Conservation (phyloP, 441 rosid species). For the Rhodomyrtus psidioides region DNA sequence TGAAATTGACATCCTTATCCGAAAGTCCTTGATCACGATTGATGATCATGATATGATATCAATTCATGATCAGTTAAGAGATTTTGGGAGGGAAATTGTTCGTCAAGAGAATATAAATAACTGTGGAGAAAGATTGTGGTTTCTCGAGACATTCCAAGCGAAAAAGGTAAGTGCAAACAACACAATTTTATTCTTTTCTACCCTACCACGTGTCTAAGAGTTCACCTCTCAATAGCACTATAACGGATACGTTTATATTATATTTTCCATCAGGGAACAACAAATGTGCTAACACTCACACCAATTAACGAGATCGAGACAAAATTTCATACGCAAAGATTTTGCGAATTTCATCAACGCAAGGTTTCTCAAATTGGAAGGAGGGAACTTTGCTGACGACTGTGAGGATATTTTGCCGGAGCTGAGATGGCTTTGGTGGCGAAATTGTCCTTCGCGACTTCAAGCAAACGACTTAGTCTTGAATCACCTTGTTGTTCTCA, state of each 20-base stretch:
- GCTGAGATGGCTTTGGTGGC: neutral
- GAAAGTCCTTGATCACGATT: neutral
- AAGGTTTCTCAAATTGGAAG: neutral
- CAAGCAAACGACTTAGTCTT: neutral
- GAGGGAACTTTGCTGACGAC: neutral
- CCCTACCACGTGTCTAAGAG: rapidly evolving
- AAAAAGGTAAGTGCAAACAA: neutral
- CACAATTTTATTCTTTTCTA: too few relatives aligned
- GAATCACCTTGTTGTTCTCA: neutral
- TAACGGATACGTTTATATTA: too few relatives aligned
- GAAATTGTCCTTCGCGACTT: neutral
- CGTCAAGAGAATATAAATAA: neutral
- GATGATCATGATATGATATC: neutral
- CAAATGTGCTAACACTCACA: neutral
- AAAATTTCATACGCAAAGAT: neutral
- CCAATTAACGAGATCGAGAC: neutral
- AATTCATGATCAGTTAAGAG: neutral
- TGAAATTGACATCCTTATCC: neutral
- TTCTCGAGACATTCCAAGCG: neutral
- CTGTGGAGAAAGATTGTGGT: neutral
- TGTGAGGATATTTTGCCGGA: neutral
- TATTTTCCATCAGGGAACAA: neutral
- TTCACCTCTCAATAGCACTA: too few relatives aligned
- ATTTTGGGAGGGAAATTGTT: neutral
- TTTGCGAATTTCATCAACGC: neutral